Evolutionary conservation across 208 protist species (phyloP).

Genomic region (Leishmania aethiopica): DNA sequence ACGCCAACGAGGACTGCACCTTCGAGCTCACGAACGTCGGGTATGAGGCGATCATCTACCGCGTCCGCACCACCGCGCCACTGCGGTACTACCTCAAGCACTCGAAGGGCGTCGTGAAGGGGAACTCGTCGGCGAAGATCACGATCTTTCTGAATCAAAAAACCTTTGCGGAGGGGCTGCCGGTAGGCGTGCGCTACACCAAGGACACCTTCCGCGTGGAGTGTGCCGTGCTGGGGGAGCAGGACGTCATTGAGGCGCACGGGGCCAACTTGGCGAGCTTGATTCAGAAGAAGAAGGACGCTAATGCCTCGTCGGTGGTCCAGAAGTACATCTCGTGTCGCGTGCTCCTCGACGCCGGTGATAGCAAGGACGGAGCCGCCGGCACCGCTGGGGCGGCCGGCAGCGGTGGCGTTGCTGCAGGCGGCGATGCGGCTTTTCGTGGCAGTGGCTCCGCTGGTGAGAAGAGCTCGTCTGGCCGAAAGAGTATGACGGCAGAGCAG

Average conservation of each 20-base stretch:
- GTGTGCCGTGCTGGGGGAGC: slow-evolving; percentile 53
- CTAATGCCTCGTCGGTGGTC: slow-evolving; percentile 40
- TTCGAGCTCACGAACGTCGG: slow-evolving; percentile 81
- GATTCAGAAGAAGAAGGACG: slow-evolving; percentile 70
- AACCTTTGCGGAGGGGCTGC: slow-evolving; percentile 25
- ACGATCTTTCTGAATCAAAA: slow-evolving; percentile 65
- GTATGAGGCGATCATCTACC: slow-evolving; percentile 75
- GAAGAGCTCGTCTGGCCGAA: not conserved
- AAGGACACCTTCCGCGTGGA: slow-evolving; percentile 83
- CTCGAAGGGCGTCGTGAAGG: slow-evolving; percentile 75
- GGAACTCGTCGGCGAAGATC: slow-evolving; percentile 59
- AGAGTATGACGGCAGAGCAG: slow-evolving; percentile 30
- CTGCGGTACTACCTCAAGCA: slow-evolving; percentile 76
- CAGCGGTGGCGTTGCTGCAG: not conserved
- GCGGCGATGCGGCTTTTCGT: not conserved
- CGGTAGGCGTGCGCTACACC: slow-evolving; percentile 18
- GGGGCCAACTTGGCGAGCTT: slow-evolving; percentile 61
- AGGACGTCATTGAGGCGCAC: slow-evolving; percentile 68
- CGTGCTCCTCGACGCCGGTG: slow-evolving; percentile 37
- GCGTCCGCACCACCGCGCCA: slow-evolving; percentile 69
- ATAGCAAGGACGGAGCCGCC: slow-evolving; percentile 6
- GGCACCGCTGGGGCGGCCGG: not conserved
- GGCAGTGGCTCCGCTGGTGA: slow-evolving; percentile 9
- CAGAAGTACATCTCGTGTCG: slow-evolving; percentile 57
- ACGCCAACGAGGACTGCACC: slow-evolving; percentile 69